Percentiles rank a stretch among this genome's conserved stretches.
Conservation (phyloP, 495 filamentous ascomycete species). For the Monascus purpureus region DNA sequence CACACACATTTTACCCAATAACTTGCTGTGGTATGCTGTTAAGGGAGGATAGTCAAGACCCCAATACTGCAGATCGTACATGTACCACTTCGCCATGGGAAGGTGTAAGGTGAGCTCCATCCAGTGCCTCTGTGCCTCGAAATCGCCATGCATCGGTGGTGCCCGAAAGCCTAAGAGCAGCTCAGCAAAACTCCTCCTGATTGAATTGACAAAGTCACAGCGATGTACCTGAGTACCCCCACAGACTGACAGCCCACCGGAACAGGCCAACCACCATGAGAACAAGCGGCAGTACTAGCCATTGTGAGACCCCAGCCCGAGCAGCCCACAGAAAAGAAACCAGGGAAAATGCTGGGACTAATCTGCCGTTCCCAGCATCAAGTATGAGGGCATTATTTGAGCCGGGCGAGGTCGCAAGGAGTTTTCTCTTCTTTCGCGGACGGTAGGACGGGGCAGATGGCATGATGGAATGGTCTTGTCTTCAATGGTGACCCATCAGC, state of each 20-base stretch:
- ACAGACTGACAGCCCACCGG: slow-evolving; percentile 80
- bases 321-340: slow-evolving; percentile 88
- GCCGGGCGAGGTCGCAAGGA: slow-evolving; percentile 27
- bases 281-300: slow-evolving; percentile 75
- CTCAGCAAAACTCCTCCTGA: too few species aligned
- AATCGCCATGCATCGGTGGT: slow-evolving; percentile 91
- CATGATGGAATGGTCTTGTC: slow-evolving; percentile 10
- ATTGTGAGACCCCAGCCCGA: slow-evolving; percentile 72
- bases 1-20: slow-evolving; percentile 66
- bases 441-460: slow-evolving; percentile 33
- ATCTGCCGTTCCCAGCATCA: slow-evolving; percentile 22
- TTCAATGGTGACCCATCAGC: slow-evolving; percentile 17
- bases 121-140: slow-evolving; percentile 96
- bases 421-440: slow-evolving; percentile 45
- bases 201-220: too few species aligned
- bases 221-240: slow-evolving; percentile 81
- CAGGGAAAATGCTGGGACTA: slow-evolving; percentile 61
- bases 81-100: slow-evolving; percentile 91
- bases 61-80: slow-evolving; percentile 94
- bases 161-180: slow-evolving; percentile 47
- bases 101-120: slow-evolving; percentile 90
- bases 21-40: slow-evolving; percentile 96
- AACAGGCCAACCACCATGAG: slow-evolving; percentile 86
- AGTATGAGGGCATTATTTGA: slow-evolving; percentile 38
- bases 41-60: slow-evolving; percentile 94